These are phyloP conservation scores for Candida michaelii DNA, from an alignment of 805 yeast genomes.

Conservation along the genomic window DNA sequence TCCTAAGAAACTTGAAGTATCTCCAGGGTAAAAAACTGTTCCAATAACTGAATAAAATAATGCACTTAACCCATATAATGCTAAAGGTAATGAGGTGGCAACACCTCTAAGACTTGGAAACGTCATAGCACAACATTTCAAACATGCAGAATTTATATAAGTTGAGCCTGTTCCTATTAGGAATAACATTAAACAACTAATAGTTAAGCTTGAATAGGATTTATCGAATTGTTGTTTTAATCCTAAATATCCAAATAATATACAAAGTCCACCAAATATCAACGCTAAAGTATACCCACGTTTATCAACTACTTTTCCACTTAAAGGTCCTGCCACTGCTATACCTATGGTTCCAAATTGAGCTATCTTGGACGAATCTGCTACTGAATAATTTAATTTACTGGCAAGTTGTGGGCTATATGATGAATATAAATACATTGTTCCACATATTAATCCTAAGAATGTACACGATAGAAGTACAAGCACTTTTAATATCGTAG, in stretches of 20 bases:
- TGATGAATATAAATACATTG: constrained; percentile 72
- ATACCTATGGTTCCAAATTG: constrained; percentile 68
- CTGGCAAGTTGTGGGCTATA: constrained; percentile 75
- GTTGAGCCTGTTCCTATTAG: constrained; percentile 72
- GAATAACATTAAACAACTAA: constrained; percentile 49
- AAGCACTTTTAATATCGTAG: constrained; percentile 22
- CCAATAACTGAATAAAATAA: constrained; percentile 61
- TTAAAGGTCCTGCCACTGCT: constrained; percentile 62
- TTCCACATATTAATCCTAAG: constrained; percentile 65
- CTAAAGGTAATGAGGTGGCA: constrained; percentile 74
- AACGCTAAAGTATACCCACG: constrained; percentile 58
- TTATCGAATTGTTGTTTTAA: constrained; percentile 51
- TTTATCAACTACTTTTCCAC: constrained; percentile 64
- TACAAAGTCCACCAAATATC: constrained; percentile 47
- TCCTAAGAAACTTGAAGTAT: constrained; percentile 54
- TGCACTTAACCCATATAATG: constrained; percentile 75
- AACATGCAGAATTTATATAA: constrained; percentile 58
- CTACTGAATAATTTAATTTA: constrained; percentile 55
- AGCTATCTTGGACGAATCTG: constrained; percentile 64
- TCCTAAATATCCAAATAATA: constrained; percentile 56
- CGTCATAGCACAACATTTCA: constrained; percentile 71
- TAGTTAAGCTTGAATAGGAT: constrained; percentile 34
- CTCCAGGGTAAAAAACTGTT: constrained; percentile 52
- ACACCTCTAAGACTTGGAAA: constrained; percentile 69
- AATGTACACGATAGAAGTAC: constrained; percentile 32